Evolutionary conservation across 2,329 filamentous ascomycete genomes (phyloP), one percentile per base, ranked within the genome.

Genomic region (Xylaria sp.): DNA sequence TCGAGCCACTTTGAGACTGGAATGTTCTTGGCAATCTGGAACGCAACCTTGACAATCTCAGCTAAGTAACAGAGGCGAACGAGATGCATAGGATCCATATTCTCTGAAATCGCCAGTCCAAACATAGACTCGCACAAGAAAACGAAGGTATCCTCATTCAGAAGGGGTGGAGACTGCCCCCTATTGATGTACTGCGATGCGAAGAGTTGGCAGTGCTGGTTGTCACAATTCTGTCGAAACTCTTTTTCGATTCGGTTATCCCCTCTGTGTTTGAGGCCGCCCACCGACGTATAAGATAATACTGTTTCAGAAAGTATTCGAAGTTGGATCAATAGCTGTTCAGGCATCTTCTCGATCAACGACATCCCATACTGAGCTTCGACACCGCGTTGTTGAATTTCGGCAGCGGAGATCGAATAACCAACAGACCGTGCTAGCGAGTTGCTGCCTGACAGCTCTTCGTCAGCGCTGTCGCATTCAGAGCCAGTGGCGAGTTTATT

Each of bases 371-470:
- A 84, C 66, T 90, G 86, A 21, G 88, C 87, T 68, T 92, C 90
- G 3, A 92, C 82, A 6, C 95, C 95, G 69, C 95, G 90, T 74
- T 97, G 93, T 65, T 93, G 89, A 67, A 98, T 97, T 77, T 99
- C 95, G 3, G 91, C 88, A 0, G 93, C 88, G 8, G 93, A 89
- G 60, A 99, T 93, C 0, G 93, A 94, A 73, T 88, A 92, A 1
- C 92, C 94, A 13, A 97, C 87, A 1, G 87, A 81, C 60, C 83
- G 82, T 13, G 87, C 84, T 10, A 93, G 76, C 1, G 84, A 83
- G 68, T 90, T 87, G 59, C 83, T 85, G 21, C 75, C 77, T 57
- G 77, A 78, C 4, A 89, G 73, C 61, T 85, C 80, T 58, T 85
- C 80, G 51, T 81, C 78, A 19, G 65, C 66, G 62, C 64, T 23